Base-by-base conservation (phyloP, 495 filamentous ascomycete species). In the Xylaria castorea region DNA sequence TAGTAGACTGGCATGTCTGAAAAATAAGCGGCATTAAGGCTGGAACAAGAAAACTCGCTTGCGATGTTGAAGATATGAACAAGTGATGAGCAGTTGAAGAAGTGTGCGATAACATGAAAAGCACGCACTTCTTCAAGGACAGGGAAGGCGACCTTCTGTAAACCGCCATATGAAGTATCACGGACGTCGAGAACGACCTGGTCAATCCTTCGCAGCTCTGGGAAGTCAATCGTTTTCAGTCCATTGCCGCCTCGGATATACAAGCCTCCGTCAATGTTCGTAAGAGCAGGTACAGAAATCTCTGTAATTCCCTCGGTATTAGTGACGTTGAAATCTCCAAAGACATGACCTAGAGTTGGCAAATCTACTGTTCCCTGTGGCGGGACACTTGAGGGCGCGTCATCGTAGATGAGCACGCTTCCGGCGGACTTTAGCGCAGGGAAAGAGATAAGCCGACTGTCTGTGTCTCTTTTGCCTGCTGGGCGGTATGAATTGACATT, bases 321-420 rank as follows among this genome's bases (percentile, higher is more conserved):
- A 3, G 67, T 60, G 36, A 70, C 20, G 38, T 48, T 61, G 67
- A 70, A 46, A 25, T 70, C 38, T 30, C 67, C 67, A n/a, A 46
- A 70, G 25, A 70, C 67, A 36, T 70, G 67, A 16, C 32, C 42
- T 1, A 70, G 53, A 34, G 42, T 18, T n/a, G 67, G 67, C 9
- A 70, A 11, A 8, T 70, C 53, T 20, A 70, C 32, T 14, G 22
- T 53, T 7, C 67, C 67, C 14, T 16, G 3, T 5, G 4, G 14
- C 14, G 55, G 9, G 3, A 7, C 3, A 9, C 34, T 25, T 22
- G 20, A 30, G 12, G 40, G 14, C 1, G 30, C 25, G 1, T 46
- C 30, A 20, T 70, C 67, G 18, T 46, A 70, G 53, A 70, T 32
- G 34, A 16, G 22, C 38, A 70, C 53, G 53, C 25, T 61, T 53